Conservation (phyloP, 73 alveolate species). For the Paramecium tetraurelia region DNA sequence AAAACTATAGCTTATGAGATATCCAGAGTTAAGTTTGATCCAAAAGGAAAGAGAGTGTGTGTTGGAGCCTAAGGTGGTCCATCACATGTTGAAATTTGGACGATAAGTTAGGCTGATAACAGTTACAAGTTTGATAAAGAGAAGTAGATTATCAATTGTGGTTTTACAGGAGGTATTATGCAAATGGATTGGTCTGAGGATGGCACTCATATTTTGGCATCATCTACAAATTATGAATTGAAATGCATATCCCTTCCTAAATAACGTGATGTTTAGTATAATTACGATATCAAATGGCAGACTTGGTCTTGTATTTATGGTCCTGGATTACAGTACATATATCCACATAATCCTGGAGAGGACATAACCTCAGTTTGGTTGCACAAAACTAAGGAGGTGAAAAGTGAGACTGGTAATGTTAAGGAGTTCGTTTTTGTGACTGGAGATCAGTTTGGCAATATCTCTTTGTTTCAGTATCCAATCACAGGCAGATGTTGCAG, state of each 20-base stretch:
- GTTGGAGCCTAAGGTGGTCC: conserved; percentile 95
- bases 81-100: conserved; percentile 82
- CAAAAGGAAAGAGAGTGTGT: conserved; percentile 75
- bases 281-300: conserved; percentile 85
- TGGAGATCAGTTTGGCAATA: conserved; percentile 91
- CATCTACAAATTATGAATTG: conserved; percentile 93
- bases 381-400: conserved; percentile 72
- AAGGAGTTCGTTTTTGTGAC: conserved; percentile 79
- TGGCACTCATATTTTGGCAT: conserved; percentile 75
- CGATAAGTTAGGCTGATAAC: conserved; percentile 59
- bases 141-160: conserved; percentile 75
- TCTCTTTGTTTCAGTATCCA: conserved; percentile 90
- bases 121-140: conserved; percentile 56
- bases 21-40: conserved; percentile 82
- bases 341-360: conserved; percentile 88
- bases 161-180: conserved; percentile 88
- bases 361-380: conserved; percentile 88
- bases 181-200: conserved; percentile 95
- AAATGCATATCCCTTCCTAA: conserved; percentile 79
- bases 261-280: conserved; percentile 72
- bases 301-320: conserved; percentile 95
- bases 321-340: conserved; percentile 89
- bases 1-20: conserved; percentile 81
- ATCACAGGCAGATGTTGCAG: neutral
- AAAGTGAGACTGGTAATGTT: neutral